phyloP scores from a whole-genome alignment of 1,284 basidiomycete genomes.

The Cryptococcus sp. region DNA sequence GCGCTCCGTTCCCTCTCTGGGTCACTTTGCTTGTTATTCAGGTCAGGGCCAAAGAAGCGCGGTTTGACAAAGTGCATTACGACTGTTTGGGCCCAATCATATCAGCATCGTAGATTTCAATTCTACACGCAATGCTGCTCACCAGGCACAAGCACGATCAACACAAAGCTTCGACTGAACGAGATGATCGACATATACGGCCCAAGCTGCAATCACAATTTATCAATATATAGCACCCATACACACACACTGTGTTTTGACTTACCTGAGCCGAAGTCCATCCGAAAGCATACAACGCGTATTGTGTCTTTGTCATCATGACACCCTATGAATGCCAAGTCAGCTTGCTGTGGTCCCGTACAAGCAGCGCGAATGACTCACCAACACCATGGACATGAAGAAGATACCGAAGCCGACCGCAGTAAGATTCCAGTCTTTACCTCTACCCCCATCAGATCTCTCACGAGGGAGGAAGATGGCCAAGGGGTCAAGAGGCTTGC shows the following conservation, averaged over 20 bases:
- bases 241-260: slow-evolving; percentile 8
- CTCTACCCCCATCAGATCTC: slow-evolving; percentile 52
- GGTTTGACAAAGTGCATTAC: slow-evolving; percentile 48
- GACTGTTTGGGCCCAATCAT: slow-evolving; percentile 26
- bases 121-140: slow-evolving; percentile 16
- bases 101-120: not conserved
- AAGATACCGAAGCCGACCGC: slow-evolving; percentile 63
- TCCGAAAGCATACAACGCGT: slow-evolving; percentile 63
- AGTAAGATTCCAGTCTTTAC: slow-evolving; percentile 70
- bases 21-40: not conserved
- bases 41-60: slow-evolving; percentile 16
- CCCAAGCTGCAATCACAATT: slow-evolving; percentile 61
- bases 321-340: slow-evolving; percentile 59
- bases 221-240: not conserved
- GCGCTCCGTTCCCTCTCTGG: not conserved
- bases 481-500: slow-evolving; percentile 67
- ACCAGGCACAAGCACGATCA: slow-evolving; percentile 66
- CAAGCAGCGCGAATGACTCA: slow-evolving; percentile 44
- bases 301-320: slow-evolving; percentile 67
- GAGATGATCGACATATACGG: slow-evolving; percentile 71
- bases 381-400: slow-evolving; percentile 61
- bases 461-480: slow-evolving; percentile 62
- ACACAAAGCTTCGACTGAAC: slow-evolving; percentile 62
- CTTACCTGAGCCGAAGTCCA: slow-evolving; percentile 73
- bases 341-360: too few relatives aligned